These are phyloP conservation scores for Rhododendron ferrugineum DNA, from an alignment of 148 eudicot genomes.

Conservation along the genomic window DNA sequence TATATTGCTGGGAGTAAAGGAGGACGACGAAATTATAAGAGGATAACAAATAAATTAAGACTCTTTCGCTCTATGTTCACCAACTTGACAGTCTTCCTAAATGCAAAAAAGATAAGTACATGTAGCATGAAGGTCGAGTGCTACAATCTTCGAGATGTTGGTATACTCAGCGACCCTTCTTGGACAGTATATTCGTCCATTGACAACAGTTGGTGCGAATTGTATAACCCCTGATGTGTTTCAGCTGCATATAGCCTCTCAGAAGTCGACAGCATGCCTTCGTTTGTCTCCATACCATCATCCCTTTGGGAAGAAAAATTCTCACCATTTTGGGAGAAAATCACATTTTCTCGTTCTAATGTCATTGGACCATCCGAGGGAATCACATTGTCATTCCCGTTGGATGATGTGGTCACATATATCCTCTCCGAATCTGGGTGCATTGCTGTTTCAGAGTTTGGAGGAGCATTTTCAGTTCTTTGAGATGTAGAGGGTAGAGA, in stretches of 20 bases:
- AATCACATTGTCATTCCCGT: neutral
- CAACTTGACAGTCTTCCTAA: neutral
- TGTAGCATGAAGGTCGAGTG: neutral
- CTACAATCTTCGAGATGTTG: conserved; percentile 10
- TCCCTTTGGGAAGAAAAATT: neutral
- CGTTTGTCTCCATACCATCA: neutral
- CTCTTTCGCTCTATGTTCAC: neutral
- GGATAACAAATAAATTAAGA: neutral
- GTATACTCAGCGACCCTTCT: conserved; percentile 12
- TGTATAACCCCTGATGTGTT: conserved; percentile 1
- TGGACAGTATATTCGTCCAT: conserved; percentile 13
- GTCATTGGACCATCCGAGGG: neutral
- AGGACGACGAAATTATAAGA: neutral
- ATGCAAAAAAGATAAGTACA: neutral
- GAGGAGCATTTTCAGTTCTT: conserved; percentile 3
- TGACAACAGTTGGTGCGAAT: neutral
- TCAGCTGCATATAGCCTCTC: conserved; percentile 5
- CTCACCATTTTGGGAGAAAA: neutral
- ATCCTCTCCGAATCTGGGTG: conserved; percentile 4
- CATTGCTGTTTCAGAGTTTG: neutral
- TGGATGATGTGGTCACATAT: conserved; percentile 5
- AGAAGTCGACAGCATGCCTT: conserved; percentile 6
- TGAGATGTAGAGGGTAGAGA: neutral
- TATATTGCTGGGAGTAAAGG: neutral
- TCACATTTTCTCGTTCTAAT: neutral